phyloP scores from a whole-genome alignment of 1,139 yeast species.

The Diutina pseudorugosa region DNA sequence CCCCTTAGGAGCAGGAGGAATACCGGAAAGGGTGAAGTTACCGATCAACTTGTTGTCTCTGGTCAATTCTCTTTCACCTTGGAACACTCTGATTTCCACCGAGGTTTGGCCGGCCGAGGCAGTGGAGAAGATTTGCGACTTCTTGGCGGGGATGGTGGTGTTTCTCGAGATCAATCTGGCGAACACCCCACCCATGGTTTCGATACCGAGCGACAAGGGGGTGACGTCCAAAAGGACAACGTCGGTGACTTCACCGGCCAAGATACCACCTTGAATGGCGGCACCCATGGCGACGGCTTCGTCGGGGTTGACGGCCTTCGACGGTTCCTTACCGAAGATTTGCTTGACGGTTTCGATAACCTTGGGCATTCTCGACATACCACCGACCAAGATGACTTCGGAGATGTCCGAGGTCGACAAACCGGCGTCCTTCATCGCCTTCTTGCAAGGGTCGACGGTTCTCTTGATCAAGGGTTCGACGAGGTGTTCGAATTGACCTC shows the following conservation, averaged over 20 bases:
- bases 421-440: slow-evolving; percentile 95
- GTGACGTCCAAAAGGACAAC: slow-evolving; percentile 92
- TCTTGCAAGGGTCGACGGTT: slow-evolving; percentile 94
- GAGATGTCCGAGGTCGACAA: slow-evolving; percentile 76
- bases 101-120: slow-evolving; percentile 99
- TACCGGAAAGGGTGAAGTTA: slow-evolving; percentile 91
- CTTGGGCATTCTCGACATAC: slow-evolving; percentile 99
- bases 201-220: slow-evolving; percentile 95
- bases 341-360: slow-evolving; percentile 92
- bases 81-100: slow-evolving; percentile 98
- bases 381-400: slow-evolving; percentile 97
- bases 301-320: slow-evolving; percentile 98
- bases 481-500: slow-evolving; percentile 86
- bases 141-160: slow-evolving; percentile 96
- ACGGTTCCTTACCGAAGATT: slow-evolving; percentile 90
- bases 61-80: slow-evolving; percentile 98
- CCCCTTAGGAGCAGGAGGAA: slow-evolving; percentile 99
- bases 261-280: slow-evolving; percentile 98
- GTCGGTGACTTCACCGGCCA: slow-evolving; percentile 97
- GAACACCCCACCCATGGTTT: slow-evolving; percentile 98
- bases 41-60: slow-evolving; percentile 98
- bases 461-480: slow-evolving; percentile 88
- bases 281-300: slow-evolving; percentile 99
- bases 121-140: slow-evolving; percentile 94
- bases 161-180: slow-evolving; percentile 96